Percentiles rank a stretch among this genome's conserved stretches.
Conservation (phyloP, 2,329 filamentous ascomycete species). For the Chaetoscypha palmicola region DNA sequence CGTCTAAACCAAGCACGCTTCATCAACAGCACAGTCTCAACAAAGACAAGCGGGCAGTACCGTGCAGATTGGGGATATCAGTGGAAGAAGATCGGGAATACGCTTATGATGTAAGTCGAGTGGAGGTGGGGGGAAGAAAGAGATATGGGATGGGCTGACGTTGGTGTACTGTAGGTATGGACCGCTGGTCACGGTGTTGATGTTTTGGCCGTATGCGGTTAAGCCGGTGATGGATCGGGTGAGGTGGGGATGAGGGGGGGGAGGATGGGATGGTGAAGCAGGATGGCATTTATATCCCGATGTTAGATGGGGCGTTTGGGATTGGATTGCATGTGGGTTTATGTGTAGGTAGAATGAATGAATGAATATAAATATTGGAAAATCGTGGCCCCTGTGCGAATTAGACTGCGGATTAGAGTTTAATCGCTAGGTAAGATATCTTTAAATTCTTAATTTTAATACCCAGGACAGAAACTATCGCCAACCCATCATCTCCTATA, state of each 20-base stretch:
- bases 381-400: too few relatives aligned
- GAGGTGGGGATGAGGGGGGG: slow-evolving; percentile 1
- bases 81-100: slow-evolving; percentile 17
- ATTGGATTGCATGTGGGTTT: too few relatives aligned
- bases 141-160: neutral
- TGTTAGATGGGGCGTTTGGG: too few relatives aligned
- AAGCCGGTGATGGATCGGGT: slow-evolving; percentile 15
- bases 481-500: too few relatives aligned
- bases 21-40: slow-evolving; percentile 5
- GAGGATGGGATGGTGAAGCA: too few relatives aligned
- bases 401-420: too few relatives aligned
- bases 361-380: too few relatives aligned
- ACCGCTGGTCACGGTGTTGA: slow-evolving; percentile 17
- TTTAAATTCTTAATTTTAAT: too few relatives aligned
- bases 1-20: neutral
- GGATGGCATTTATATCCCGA: too few relatives aligned
- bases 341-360: too few relatives aligned
- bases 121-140: neutral
- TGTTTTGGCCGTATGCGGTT: slow-evolving; percentile 20
- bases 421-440: too few relatives aligned
- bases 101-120: slow-evolving; percentile 19
- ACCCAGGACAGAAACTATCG: too few relatives aligned
- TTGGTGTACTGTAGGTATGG: slow-evolving; percentile 15
- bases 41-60: slow-evolving; percentile 2
- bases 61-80: slow-evolving; percentile 17